Base-by-base conservation (phyloP, 768 basidiomycete genomes). In the Mycena galopus region DNA sequence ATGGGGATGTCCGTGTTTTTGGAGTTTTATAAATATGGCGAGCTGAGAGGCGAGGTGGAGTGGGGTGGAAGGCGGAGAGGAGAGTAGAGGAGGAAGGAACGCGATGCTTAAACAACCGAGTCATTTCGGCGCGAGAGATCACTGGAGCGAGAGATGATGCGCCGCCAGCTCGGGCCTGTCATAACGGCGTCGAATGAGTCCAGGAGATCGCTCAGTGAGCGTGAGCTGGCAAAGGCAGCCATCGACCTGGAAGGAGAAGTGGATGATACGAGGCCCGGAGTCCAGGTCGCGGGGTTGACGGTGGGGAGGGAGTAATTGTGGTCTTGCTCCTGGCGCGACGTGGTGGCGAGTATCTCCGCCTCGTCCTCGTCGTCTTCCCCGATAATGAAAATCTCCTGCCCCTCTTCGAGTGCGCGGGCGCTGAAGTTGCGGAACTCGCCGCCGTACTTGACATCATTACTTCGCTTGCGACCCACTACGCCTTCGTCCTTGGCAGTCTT, bases 201-300 rank as follows among this genome's bases (percentile, higher is more conserved):
- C 16, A 74, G 47, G 3, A 74, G 55, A 21, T 74, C 73, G 42
- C 32, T 47, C 14, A 74, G 19, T 10, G 69, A 71, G 14, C 69
- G 73, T 1, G 65, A 44, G 47, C 47, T 59, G 17, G 73, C 65
- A 56, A 74, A 65, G 11, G 47, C 69, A 3, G 65, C 55, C 64
- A 74, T 61, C 3, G 73, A 74, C 2, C 16, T 33, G 0, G 73
- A 71, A 8, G 73, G 65, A 2, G 73, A 74, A 29, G 71, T 74
- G 19, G 69, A 74, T 0, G 73, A 63, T 27, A 74, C 44, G 37
- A 74, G 39, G 29, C 29, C 7, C 6, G n/a, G n/a, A n/a, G n/a
- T n/a, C n/a, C n/a, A n/a, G n/a, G n/a, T n/a, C n/a, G n/a, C n/a
- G n/a, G 23, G 33, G 27, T 32, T 39, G 42, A 37, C 42, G 25